phyloP scores from a whole-genome alignment of 805 yeast species.

The Kodamaea sagamina region DNA sequence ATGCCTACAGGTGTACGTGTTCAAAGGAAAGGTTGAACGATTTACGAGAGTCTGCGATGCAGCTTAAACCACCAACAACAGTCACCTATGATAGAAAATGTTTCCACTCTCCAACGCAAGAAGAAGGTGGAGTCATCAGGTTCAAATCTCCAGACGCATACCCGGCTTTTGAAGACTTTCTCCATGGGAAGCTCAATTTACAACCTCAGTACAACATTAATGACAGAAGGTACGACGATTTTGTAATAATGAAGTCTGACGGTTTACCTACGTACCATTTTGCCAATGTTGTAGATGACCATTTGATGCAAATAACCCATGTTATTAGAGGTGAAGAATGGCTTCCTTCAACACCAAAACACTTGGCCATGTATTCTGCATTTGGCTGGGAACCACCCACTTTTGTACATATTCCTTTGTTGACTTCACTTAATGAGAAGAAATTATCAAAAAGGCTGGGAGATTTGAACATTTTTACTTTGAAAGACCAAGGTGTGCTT shows the following conservation, averaged over 20 bases:
- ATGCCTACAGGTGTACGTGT: slow-evolving; percentile 88
- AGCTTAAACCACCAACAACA: slow-evolving; percentile 82
- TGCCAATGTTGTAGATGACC: slow-evolving; percentile 95
- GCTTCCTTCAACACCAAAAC: slow-evolving; percentile 95
- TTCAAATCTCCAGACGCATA: slow-evolving; percentile 75
- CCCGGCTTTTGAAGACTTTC: slow-evolving; percentile 65
- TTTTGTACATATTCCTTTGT: slow-evolving; percentile 85
- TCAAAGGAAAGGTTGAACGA: slow-evolving; percentile 71
- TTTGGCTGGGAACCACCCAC: slow-evolving; percentile 83
- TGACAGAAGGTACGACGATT: slow-evolving; percentile 86
- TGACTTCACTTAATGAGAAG: slow-evolving; percentile 70
- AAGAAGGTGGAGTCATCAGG: slow-evolving; percentile 55
- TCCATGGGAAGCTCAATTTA: slow-evolving; percentile 74
- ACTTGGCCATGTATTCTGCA: slow-evolving; percentile 80
- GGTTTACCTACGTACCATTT: slow-evolving; percentile 95
- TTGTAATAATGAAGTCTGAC: slow-evolving; percentile 87
- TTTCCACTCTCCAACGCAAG: slow-evolving; percentile 34
- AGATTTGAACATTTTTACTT: slow-evolving; percentile 67
- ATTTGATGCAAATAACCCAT: slow-evolving; percentile 87
- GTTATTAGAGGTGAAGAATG: slow-evolving; percentile 98
- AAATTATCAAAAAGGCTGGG: slow-evolving; percentile 87
- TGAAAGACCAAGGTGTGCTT: slow-evolving; percentile 61
- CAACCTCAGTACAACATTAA: slow-evolving; percentile 75
- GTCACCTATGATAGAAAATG: slow-evolving; percentile 92
- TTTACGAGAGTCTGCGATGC: slow-evolving; percentile 71